Base-by-base conservation (phyloP, 148 eudicot species). In the Vaccinium macrocarpon region DNA sequence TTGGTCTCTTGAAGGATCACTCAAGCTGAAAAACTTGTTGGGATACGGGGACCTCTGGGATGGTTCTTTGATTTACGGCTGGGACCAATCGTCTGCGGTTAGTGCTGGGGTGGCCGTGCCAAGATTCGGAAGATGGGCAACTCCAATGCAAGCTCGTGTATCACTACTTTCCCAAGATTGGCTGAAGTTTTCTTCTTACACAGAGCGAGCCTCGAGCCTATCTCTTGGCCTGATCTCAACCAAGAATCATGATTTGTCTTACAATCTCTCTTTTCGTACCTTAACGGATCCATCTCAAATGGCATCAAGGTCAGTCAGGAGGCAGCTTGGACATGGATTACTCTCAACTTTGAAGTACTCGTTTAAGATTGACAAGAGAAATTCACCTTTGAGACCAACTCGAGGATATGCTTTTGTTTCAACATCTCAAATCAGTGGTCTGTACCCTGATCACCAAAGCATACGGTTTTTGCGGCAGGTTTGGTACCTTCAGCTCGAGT, bases 21-120 rank as follows among this genome's bases (percentile, higher is more conserved):
- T 92, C 76, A 95, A 93, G 90, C 90, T 95, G 83, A 97, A 91
- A 88, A 97, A 97, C 85, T 74, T 90, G 85, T 84, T 93, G 86
- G 99, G 99, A 49, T 90, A 89, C 84, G 99, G 93, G 82, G 99
- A 97, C 90, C 25, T 93, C 64, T 95, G 96, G 98, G 98, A 97
- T 89, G 91, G 96, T 83, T 90, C 96, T 71, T 85, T 91, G 83
- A 80, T 91, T 74, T 95, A 95, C 89, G 92, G 98, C 68, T 97
- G 93, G 97, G 95, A 91, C 88, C 98, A 95, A 89, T 86, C 93
- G 29, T 85, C 96, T 38, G 96, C 93, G 84, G 87, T 97, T 53
- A 95, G 99, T 85, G 86, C 91, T 84, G 98, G 99, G 82, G 91
- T 94, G 84, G 83, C 94, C 83, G 82, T 97, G 82, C 98, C 99